A percentile compares a stretch with the other conserved stretches of the same genome.
phyloP scores from a whole-genome alignment of 805 yeast genomes.

The Candida arabinofermentans region DNA sequence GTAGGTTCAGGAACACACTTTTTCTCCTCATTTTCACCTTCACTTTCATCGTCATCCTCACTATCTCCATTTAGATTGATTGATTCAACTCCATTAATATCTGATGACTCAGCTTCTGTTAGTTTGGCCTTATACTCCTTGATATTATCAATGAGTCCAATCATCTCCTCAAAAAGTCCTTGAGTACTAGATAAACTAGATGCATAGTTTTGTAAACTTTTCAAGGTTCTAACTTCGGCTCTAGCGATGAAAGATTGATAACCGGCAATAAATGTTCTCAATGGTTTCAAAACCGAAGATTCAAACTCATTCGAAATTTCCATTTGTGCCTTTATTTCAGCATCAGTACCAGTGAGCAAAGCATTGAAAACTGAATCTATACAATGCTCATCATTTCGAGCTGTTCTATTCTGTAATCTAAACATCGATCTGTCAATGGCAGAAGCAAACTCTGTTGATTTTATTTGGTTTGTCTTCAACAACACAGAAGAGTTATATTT shows the following conservation, averaged over 20 bases:
- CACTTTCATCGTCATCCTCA: not conserved
- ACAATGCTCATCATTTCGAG: not conserved
- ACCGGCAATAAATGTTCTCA: conserved; percentile 3
- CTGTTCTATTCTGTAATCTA: not conserved
- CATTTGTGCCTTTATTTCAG: conserved; percentile 1
- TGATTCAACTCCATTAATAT: not conserved
- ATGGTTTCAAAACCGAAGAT: conserved; percentile 4
- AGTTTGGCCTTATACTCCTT: conserved; percentile 5
- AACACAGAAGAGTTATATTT: conserved; percentile 3
- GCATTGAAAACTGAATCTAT: conserved; percentile 2
- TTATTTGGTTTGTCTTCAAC: conserved; percentile 1
- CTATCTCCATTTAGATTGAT: too few species aligned
- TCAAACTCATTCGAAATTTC: conserved; percentile 4
- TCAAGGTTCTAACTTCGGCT: not conserved
- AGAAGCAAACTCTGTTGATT: conserved; percentile 2
- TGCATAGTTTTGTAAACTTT: conserved; percentile 4
- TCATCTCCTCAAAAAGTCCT: conserved; percentile 5
- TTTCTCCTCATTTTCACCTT: not conserved
- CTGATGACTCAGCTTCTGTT: not conserved
- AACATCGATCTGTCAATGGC: conserved; percentile 1
- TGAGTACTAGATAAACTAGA: conserved; percentile 1
- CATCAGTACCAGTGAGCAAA: not conserved
- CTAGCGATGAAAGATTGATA: conserved; percentile 9
- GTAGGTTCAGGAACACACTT: not conserved
- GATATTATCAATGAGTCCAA: conserved; percentile 2